Evolutionary conservation across 78 protist genomes (phyloP).

Genomic region (Ministeria vibrans): DNA sequence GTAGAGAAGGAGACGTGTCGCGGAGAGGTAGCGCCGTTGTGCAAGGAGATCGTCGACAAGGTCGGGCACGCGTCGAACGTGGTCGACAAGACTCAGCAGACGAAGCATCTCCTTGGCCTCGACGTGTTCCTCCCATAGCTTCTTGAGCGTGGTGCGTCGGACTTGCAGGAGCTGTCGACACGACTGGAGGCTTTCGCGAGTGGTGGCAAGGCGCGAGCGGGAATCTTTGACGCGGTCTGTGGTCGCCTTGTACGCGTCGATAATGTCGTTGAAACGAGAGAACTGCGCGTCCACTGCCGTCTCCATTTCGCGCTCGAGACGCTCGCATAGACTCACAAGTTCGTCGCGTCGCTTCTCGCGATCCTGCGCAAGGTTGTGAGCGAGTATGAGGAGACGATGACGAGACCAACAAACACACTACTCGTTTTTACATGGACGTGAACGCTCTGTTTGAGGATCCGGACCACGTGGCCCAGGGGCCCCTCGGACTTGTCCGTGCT

Average conservation of each 20-base stretch:
- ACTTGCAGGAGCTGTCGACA: background rate
- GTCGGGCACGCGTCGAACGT: background rate
- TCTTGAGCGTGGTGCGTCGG: background rate
- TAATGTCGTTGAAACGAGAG: background rate
- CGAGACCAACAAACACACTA: background rate
- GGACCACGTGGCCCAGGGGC: background rate
- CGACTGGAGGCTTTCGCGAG: background rate
- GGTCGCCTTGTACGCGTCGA: background rate
- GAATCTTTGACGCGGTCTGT: background rate
- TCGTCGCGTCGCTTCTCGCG: background rate
- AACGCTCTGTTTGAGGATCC: background rate
- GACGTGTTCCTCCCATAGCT: constrained; percentile 4
- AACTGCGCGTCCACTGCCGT: background rate
- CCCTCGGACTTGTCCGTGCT: too few relatives aligned
- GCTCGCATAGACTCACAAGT: background rate
- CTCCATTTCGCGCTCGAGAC: background rate
- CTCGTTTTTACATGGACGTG: background rate
- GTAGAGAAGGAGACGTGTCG: background rate
- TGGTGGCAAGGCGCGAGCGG: background rate
- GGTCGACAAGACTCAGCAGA: background rate
- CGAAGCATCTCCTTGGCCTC: constrained; percentile 7
- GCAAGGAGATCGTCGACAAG: background rate
- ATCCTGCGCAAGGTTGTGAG: background rate
- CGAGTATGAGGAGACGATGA: background rate
- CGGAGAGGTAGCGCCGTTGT: background rate